These are phyloP conservation scores for Suhomyces bolitotheri DNA, from an alignment of 1,139 yeast species.

Conservation along the genomic window DNA sequence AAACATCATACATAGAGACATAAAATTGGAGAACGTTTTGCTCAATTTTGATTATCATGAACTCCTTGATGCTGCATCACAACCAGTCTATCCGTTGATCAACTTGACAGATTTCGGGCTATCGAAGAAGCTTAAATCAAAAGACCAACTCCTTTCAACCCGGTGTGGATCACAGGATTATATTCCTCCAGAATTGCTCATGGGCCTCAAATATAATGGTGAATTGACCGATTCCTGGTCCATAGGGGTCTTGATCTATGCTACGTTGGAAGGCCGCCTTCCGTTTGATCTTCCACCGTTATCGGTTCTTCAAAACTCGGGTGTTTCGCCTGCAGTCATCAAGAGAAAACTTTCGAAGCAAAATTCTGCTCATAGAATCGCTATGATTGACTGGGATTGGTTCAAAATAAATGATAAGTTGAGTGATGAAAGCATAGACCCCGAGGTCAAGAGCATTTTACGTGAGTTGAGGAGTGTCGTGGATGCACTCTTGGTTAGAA, in stretches of 20 bases:
- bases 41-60: conserved; percentile 42
- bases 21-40: conserved; percentile 79
- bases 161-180: conserved; percentile 96
- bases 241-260: conserved; percentile 82
- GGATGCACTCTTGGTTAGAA: conserved; percentile 40
- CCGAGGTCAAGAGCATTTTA: conserved; percentile 27
- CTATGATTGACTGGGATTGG: conserved; percentile 94
- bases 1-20: conserved; percentile 79
- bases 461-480: conserved; percentile 31
- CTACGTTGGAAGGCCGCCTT: conserved; percentile 76
- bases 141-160: conserved; percentile 67
- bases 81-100: conserved; percentile 40
- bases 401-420: conserved; percentile 27
- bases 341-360: conserved; percentile 54
- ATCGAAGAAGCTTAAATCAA: conserved; percentile 63
- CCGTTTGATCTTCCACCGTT: conserved; percentile 76
- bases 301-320: conserved; percentile 32
- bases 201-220: conserved; percentile 92
- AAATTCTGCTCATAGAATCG: conserved; percentile 83
- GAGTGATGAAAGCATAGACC: conserved; percentile 17
- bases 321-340: conserved; percentile 47
- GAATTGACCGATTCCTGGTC: conserved; percentile 92
- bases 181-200: conserved; percentile 86
- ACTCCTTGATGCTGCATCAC: conserved; percentile 18
- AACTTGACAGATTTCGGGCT: conserved; percentile 88